Base-by-base conservation (phyloP, 768 basidiomycete genomes). In the Glaciozyma martinii region DNA sequence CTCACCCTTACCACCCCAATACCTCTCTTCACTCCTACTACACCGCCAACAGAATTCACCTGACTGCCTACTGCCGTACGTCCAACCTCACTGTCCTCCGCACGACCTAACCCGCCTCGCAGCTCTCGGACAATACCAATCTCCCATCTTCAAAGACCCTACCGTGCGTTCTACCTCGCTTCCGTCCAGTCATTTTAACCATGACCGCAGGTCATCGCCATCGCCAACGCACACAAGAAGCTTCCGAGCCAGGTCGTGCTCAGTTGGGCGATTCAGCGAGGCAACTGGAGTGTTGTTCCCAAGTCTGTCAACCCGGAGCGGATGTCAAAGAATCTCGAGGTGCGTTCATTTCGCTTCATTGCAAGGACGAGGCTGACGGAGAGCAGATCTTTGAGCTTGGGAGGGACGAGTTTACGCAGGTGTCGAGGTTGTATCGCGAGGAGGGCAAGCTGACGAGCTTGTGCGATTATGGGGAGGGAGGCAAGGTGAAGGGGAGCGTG, bases 11-110 rank as follows among this genome's bases (percentile, higher is more conserved):
- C 32, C 62, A 56, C 27, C 80, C 82, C 12, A 84, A 87, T 71
- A 77, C 80, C 21, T 80, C 82, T 23, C 77, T 88, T 50, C 75
- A 84, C 52, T 75, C 79, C 19, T 81, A 83, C 67, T 85, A 83
- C 71, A 75, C 78, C 46, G 73, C 75, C 49, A 83, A 85, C 70
- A 85, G 85, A 10, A 61, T 70, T 73, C 84, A 87, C 65, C 76
- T 92, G 63, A 82, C 82, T 32, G 81, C 83, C 0, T 85, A 85
- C 76, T 80, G 77, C 44, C 44, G 44, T 46, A n/a, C 44, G 44
- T n/a, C 19, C 16, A 4, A 6, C 44, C 16, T 15, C 16, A 5
- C 16, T n/a, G 4, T 18, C 4, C 44, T 6, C n/a, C 16, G 19
- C n/a, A 6, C 16, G 16, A 18, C 4, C 44, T 18, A 18, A 46